phyloP scores from a whole-genome alignment of 2,329 filamentous ascomycete species.

The Volutella citrinella region DNA sequence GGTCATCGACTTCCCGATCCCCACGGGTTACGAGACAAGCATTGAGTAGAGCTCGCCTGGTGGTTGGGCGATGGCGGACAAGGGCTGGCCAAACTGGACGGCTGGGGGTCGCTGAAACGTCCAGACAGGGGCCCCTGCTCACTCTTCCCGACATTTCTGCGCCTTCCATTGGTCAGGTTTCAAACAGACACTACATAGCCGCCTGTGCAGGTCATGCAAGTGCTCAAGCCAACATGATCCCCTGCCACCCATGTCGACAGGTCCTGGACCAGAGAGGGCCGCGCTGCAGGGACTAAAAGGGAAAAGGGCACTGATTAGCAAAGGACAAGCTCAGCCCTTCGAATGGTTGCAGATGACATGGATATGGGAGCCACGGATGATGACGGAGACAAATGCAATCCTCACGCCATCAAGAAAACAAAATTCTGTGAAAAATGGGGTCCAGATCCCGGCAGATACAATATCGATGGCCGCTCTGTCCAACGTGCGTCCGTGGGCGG shows the following conservation, averaged over 20 bases:
- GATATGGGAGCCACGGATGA: slow-evolving; percentile 20
- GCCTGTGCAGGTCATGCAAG: slow-evolving; percentile 41
- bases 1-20: slow-evolving; percentile 20
- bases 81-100: no score
- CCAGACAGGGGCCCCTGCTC: slow-evolving; percentile 25
- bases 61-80: no score
- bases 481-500: slow-evolving; percentile 9
- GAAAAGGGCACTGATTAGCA: slow-evolving; percentile 11
- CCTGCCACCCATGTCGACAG: slow-evolving; percentile 22
- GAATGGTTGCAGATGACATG: slow-evolving; percentile 18
- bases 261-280: slow-evolving; percentile 15
- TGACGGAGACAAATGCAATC: slow-evolving; percentile 18
- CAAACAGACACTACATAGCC: slow-evolving; percentile 38
- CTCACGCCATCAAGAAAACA: slow-evolving; percentile 17
- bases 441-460: slow-evolving; percentile 8
- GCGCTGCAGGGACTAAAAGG: slow-evolving; percentile 30
- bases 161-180: slow-evolving; percentile 31
- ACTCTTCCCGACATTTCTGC: slow-evolving; percentile 21
- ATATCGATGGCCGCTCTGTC: slow-evolving; percentile 11
- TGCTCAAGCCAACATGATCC: slow-evolving; percentile 33
- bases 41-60: slow-evolving; percentile 9
- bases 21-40: slow-evolving; percentile 15
- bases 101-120: slow-evolving; percentile 28
- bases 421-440: slow-evolving; percentile 5
- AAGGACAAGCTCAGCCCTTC: slow-evolving; percentile 22